Percentiles rank a stretch among this genome's conserved stretches.
Evolutionary conservation across 2,329 filamentous ascomycete species (phyloP).

Genomic region (Stachybotrys chartarum): DNA sequence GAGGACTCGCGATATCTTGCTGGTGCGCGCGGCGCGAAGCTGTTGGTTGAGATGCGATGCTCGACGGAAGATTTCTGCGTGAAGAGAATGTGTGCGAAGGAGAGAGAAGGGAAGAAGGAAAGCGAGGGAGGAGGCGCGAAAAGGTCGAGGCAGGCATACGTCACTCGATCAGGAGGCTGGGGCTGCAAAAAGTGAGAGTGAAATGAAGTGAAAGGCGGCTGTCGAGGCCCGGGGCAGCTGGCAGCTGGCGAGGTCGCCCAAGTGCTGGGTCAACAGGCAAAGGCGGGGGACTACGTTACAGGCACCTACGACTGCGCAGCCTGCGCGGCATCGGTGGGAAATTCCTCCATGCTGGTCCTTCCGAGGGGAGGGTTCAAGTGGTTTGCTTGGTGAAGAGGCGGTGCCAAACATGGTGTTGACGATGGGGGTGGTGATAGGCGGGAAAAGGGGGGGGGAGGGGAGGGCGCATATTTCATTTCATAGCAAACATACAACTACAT

Average conservation of each 20-base stretch:
- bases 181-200: neutral
- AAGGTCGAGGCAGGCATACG: neutral
- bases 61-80: neutral
- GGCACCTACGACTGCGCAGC: no score
- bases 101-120: neutral
- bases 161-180: neutral
- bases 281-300: neutral
- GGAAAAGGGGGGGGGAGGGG: neutral
- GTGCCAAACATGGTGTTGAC: neutral
- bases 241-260: neutral
- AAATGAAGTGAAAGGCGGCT: neutral
- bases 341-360: no score
- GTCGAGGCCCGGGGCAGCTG: neutral
- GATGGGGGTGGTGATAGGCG: neutral
- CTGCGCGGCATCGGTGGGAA: no score
- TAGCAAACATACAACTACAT: neutral
- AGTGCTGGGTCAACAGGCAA: neutral
- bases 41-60: neutral
- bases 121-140: neutral
- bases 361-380: neutral
- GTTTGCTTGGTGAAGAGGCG: neutral
- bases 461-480: neutral
- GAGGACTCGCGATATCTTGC: neutral
- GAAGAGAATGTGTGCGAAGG: neutral
- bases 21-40: neutral